A percentile compares a stretch with the other conserved stretches of the same genome.
phyloP scores from a whole-genome alignment of 176 grass and related monocot genomes.

The Olyra latifolia region DNA sequence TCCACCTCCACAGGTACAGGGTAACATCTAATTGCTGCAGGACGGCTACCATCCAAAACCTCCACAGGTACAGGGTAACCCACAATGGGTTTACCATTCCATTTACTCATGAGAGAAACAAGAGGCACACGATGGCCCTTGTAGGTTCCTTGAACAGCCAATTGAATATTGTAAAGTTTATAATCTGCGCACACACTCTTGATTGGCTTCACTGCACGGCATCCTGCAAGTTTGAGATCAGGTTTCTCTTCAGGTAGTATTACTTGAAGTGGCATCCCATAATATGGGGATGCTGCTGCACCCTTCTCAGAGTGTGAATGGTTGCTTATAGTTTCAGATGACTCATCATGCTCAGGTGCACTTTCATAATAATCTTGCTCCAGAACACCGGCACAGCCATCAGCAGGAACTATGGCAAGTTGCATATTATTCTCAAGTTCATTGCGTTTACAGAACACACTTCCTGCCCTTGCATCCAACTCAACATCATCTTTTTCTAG shows the following conservation, averaged over 20 bases:
- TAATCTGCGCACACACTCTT: conserved; percentile 52
- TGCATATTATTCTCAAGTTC: conserved; percentile 32
- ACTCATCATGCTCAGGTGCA: conserved; percentile 37
- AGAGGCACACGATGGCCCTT: conserved; percentile 69
- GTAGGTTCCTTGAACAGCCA: conserved; percentile 75
- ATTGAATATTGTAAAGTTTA: conserved; percentile 71
- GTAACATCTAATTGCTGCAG: conserved; percentile 27
- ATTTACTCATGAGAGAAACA: conserved; percentile 94
- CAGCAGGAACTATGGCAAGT: conserved; percentile 17
- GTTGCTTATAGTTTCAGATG: conserved; percentile 51
- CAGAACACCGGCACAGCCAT: not conserved
- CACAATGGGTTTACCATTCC: conserved; percentile 82
- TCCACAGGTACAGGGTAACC: conserved; percentile 71
- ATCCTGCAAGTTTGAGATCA: conserved; percentile 33
- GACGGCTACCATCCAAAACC: conserved; percentile 59
- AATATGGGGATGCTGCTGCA: conserved; percentile 26
- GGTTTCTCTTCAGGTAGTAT: conserved; percentile 38
- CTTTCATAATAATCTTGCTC: conserved; percentile 24
- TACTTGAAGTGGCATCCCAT: conserved; percentile 39
- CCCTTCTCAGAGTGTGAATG: conserved; percentile 48
- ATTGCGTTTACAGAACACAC: conserved; percentile 23
- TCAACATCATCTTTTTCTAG: conserved; percentile 21
- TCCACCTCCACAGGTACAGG: conserved; percentile 52
- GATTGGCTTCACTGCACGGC: conserved; percentile 46
- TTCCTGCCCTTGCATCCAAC: conserved; percentile 31